These are phyloP conservation scores for Russula sp. DNA, from an alignment of 768 basidiomycete genomes.

Conservation along the genomic window DNA sequence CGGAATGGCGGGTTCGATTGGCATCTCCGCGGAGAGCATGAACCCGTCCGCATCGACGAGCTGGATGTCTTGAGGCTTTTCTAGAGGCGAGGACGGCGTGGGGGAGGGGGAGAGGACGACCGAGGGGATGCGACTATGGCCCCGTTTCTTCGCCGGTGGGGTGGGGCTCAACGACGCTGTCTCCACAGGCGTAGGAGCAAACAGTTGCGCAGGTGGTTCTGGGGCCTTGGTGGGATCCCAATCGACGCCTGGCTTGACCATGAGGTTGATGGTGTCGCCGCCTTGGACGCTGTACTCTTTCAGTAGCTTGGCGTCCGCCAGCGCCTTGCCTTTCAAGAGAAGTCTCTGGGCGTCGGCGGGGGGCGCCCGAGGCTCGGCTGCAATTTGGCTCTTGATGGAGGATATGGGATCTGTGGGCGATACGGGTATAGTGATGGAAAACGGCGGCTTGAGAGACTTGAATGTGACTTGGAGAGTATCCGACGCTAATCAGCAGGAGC, in stretches of 20 bases:
- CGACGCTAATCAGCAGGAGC: constrained; percentile 12
- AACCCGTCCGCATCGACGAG: constrained; percentile 59
- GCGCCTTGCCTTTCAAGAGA: constrained; percentile 89
- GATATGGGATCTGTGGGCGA: constrained; percentile 80
- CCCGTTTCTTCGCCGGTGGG: constrained; percentile 31
- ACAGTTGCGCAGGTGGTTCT: constrained; percentile 25
- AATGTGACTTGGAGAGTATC: constrained; percentile 65
- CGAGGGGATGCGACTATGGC: constrained; percentile 67
- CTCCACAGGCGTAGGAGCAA: constrained; percentile 5
- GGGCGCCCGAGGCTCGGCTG: constrained; percentile 61
- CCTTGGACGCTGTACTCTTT: constrained; percentile 84
- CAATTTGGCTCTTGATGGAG: constrained; percentile 71
- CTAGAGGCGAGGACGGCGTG: constrained; percentile 49
- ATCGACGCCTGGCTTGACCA: constrained; percentile 71
- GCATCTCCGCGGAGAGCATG: constrained; percentile 34
- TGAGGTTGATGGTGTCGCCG: constrained; percentile 78
- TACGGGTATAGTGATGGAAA: constrained; percentile 64
- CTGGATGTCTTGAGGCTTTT: constrained; percentile 52
- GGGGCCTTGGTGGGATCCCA: constrained; percentile 50
- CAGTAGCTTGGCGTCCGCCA: constrained; percentile 82
- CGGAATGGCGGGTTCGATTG: constrained; percentile 28
- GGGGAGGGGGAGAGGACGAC: constrained; percentile 77
- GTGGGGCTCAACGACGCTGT: constrained; percentile 10
- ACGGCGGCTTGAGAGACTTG: constrained; percentile 88
- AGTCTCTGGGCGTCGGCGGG: constrained; percentile 78